phyloP scores from a whole-genome alignment of 1,139 yeast species.

The Saccharomyces uvarum region DNA sequence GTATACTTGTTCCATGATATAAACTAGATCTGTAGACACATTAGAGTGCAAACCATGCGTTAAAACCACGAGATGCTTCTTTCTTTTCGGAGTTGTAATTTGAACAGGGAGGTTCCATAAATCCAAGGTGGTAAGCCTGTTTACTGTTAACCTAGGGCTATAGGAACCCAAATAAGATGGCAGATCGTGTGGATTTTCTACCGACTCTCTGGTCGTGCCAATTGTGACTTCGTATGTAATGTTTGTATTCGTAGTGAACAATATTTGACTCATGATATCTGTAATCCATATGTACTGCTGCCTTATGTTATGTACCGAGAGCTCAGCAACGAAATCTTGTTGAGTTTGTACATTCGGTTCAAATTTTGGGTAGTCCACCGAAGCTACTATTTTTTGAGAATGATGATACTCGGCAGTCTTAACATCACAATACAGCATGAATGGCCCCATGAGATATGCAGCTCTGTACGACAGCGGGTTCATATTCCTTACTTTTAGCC shows the following conservation, averaged over 20 bases:
- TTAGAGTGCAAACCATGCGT: constrained; percentile 91
- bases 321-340: constrained; percentile 47
- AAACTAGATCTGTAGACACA: constrained; percentile 78
- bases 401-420: constrained; percentile 57
- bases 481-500: constrained; percentile 64
- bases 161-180: constrained; percentile 19
- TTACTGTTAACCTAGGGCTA: constrained; percentile 36
- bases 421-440: constrained; percentile 73
- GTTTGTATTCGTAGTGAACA: constrained; percentile 63
- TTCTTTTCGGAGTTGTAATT: constrained; percentile 15
- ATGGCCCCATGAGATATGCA: constrained; percentile 84
- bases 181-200: constrained; percentile 10
- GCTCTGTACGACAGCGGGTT: constrained; percentile 76
- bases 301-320: constrained; percentile 39
- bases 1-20: constrained; percentile 73
- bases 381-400: constrained; percentile 47
- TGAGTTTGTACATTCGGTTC: constrained; percentile 73
- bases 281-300: constrained; percentile 62
- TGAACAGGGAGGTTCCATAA: constrained; percentile 64
- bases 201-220: constrained; percentile 42
- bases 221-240: constrained; percentile 62
- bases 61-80: constrained; percentile 31
- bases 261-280: constrained; percentile 73
- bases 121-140: constrained; percentile 54
- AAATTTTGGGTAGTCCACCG: constrained; percentile 67